Evolutionary conservation across 148 eudicot genomes (phyloP).

Genomic region (Spergularia bocconei): DNA sequence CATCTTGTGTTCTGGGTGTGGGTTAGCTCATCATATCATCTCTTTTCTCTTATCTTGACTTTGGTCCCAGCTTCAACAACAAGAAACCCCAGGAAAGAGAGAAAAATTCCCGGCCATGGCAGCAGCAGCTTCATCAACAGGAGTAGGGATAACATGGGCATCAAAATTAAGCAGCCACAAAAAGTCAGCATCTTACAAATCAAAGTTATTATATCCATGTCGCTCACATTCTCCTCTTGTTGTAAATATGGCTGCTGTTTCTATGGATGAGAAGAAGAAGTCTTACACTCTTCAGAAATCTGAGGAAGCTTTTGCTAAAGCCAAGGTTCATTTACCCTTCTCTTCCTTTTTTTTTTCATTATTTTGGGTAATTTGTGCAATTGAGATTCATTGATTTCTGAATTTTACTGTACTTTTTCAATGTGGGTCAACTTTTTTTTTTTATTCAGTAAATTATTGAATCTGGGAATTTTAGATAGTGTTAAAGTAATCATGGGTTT

Average conservation of each 20-base stretch:
- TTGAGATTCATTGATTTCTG: neutral
- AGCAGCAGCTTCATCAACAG: conserved; percentile 33
- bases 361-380: neutral
- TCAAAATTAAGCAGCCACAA: conserved; percentile 23
- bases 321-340: conserved; percentile 51
- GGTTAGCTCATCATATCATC: no score
- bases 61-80: no score
- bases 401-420: neutral
- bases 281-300: conserved; percentile 75
- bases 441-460: no score
- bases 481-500: no score
- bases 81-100: no score
- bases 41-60: no score
- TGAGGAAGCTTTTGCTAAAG: conserved; percentile 73
- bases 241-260: conserved; percentile 58
- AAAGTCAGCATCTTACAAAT: conserved; percentile 12
- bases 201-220: neutral
- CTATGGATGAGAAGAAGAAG: conserved; percentile 62
- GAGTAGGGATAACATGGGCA: conserved; percentile 35
- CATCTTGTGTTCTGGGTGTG: no score
- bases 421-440: neutral
- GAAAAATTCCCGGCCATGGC: conserved; percentile 18
- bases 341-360: neutral
- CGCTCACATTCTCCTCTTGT: conserved; percentile 26
- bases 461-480: no score